A percentile compares a stretch with the other conserved stretches of the same genome.
Evolutionary conservation across 805 yeast genomes (phyloP).

Genomic region (Metschnikowia rubicola): DNA sequence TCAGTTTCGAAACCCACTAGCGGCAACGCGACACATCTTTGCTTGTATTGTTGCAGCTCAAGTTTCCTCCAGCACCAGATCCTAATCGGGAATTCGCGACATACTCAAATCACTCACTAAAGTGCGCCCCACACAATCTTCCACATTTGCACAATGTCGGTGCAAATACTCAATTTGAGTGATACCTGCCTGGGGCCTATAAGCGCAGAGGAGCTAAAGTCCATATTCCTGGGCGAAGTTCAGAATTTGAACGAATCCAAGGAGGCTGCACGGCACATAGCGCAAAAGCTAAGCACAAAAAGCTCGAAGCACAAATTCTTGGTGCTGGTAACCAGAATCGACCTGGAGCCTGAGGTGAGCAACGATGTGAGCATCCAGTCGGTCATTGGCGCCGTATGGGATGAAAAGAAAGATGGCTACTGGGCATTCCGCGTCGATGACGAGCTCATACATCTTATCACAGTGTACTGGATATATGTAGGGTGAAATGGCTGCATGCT

Average conservation of each 20-base stretch:
- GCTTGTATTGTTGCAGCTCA: too few relatives aligned
- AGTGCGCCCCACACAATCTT: not conserved
- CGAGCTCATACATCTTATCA: conserved; percentile 21
- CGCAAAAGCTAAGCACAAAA: conserved; percentile 35
- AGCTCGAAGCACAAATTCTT: conserved; percentile 59
- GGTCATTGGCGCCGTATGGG: conserved; percentile 56
- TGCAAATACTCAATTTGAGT: conserved; percentile 9
- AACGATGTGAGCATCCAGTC: conserved; percentile 26
- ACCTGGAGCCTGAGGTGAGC: conserved; percentile 15
- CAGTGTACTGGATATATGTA: conserved; percentile 17
- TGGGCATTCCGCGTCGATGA: conserved; percentile 31
- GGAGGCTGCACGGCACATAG: conserved; percentile 27
- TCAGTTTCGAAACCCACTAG: too few relatives aligned
- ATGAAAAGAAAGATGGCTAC: conserved; percentile 52
- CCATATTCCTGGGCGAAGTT: conserved; percentile 3
- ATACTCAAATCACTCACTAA: not conserved
- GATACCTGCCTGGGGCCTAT: conserved; percentile 13
- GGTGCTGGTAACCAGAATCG: conserved; percentile 40
- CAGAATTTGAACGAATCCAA: conserved; percentile 13
- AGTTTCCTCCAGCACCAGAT: too few relatives aligned
- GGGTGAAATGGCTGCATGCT: not conserved
- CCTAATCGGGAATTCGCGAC: too few relatives aligned
- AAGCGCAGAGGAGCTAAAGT: conserved; percentile 3
- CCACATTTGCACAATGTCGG: conserved; percentile 5
- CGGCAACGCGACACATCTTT: too few relatives aligned